Evolutionary conservation across 257 asterid genomes (phyloP), one percentile per base, ranked within the genome.

Genomic region (Salvia rosmarinus): DNA sequence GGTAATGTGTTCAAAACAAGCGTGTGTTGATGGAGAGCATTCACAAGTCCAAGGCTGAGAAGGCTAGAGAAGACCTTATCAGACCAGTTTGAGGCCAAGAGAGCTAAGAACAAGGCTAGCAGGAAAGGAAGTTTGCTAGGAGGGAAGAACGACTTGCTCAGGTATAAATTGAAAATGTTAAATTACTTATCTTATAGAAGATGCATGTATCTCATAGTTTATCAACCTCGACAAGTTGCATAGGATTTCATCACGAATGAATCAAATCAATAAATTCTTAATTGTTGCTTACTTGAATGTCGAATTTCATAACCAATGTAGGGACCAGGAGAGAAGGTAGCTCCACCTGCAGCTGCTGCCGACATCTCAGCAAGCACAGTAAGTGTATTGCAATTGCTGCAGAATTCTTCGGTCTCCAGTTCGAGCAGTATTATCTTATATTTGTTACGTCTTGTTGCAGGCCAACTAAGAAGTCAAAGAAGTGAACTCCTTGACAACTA

Each of bases 41-140:
- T 55, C 98, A 93, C 88, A 90, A 87, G 81, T 81, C 97, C 4
- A 93, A 93, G 95, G 97, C 97, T n/a, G 98, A 93, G 84, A 93
- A 90, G 85, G 96, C 96, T 25, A 87, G 97, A 93, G 83, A 93
- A 93, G 90, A 87, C 95, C 0, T 58, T 93, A 74, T 85, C 96
- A 9, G 98, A 93, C 66, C 98, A 93, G 81, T 93, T 90, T 50
- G 98, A 90, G 86, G 98, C 98, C 21, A 93, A 85, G 90, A 85
- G 98, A 30, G 97, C 98, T 0, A 93, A 89, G 90, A 93, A 89
- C 82, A 93, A 93, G 86, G 98, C 98, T 25, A 89, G 96, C 87
- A 80, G 98, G 98, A 93, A 74, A 87, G 98, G 6, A 93, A 89
- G 85, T 14, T 68, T 64, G 98, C 98, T 5, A 87, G 97, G 85